Base-by-base conservation (phyloP, 2,329 filamentous ascomycete genomes). In the Coleophoma crateriformis region DNA sequence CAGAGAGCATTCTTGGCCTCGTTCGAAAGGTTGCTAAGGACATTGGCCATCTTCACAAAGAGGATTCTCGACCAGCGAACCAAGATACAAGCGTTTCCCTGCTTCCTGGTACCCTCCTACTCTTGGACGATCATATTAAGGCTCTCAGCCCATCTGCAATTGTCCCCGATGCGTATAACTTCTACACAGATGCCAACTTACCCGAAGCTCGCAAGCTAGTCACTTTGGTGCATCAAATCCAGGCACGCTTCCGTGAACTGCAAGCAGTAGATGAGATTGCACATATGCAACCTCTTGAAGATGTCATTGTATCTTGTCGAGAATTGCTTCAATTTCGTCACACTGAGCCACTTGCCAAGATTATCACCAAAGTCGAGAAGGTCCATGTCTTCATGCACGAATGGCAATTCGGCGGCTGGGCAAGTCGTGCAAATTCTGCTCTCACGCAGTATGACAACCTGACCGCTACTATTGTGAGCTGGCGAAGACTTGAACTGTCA, bases 381-480 rank as follows among this genome's bases (percentile, higher is more conserved):
- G 75, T 99, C 4, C 88, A 97, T 68, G 78, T 76, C 0, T 84
- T 86, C 56, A 81, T 99, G 45, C 85, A 96, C 55, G 90, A 97
- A 68, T 99, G 94, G 94, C 90, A 99, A 65, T 82, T 82, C 63
- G 81, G 82, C 33, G 84, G 87, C 39, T 91, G 96, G 68, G 91
- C 92, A 3, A 95, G 89, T 71, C 82, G 82, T 54, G 81, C 87
- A 35, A 88, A 88, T 65, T 86, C 81, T 10, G 87, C 85, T 2
- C 75, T 78, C 1, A 67, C 76, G 10, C 72, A 91, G 2, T 90
- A 95, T 57, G 85, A 95, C 53, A 79, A 82, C 41, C 70, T 97
- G 12, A 96, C 91, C 0, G 80, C 82, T 45, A 79, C 89, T 22
- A 85, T 96, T 46, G 85, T 97, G 49, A 81, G 79, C 63, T 99